Base-by-base conservation (phyloP, 352 stramenopile genomes). In the Lagenidium sp. region DNA sequence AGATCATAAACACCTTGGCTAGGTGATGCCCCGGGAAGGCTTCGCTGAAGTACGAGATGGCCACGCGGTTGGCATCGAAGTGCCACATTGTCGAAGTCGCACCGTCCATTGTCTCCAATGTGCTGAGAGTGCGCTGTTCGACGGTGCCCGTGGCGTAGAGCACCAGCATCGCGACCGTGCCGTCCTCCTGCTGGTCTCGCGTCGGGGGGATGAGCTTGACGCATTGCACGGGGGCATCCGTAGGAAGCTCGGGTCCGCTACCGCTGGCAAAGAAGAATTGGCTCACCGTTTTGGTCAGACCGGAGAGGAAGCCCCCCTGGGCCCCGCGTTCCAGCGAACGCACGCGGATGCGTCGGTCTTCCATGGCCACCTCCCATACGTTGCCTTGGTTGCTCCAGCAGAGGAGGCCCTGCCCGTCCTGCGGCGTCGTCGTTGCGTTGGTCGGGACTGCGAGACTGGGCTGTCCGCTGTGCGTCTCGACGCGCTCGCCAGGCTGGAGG, bases 301-400 rank as follows among this genome's bases (percentile, higher is more conserved):
- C 74, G 1, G 74, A 74, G 21, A 90, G 51, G 38, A 90, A 85
- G 4, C 77, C 74, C 11, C 44, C 53, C 20, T 70, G 73, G 24
- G n/a, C n/a, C n/a, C 79, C 68, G 26, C 81, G 82, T 47, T 90
- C 77, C 29, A 90, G 83, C 16, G 65, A 54, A 19, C 77, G 71
- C 23, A 87, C 72, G 35, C 77, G 77, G 46, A 90, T 78, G n/a
- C 77, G 71, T 19, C 74, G 67, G 48, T 90, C 74, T 23, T 90
- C 77, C 36, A 90, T 74, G 18, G 74, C 74, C 11, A 90, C 57
- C 40, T 90, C 77, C 77, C 77, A 90, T 22, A 90, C 57, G 49
- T 76, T 85, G 11, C 77, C 77, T 20, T 80, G 54, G 43, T 82
- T 85, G 51, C 71, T 85, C 77, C 77, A 90, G 58, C 77, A 90